Base-by-base conservation (phyloP, 2,329 filamentous ascomycete species). In the Ilyonectria destructans region DNA sequence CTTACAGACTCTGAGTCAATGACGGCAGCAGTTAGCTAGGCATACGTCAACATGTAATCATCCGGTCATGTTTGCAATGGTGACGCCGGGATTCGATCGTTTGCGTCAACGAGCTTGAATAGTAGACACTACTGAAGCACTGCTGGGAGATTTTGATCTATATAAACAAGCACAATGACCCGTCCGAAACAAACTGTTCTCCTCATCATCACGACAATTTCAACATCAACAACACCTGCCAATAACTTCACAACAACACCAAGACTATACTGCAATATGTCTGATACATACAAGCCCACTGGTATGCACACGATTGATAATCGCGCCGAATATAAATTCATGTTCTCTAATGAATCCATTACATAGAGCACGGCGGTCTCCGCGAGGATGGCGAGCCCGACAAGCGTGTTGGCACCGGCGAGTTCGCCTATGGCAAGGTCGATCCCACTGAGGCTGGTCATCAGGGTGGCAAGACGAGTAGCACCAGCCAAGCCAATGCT, bases 381-480 rank as follows among this genome's bases (percentile, higher is more conserved):
- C 72, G 72, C 61, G 63, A 74, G 68, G 72, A 72, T 2, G 72
- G 72, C 10, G 57, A 74, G 68, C 72, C 71, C 1, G 72, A 74
- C 33, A 55, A 58, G 3, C 72, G 72, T 15, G 72, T 74, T 15
- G 72, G 72, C 9, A 74, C 72, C 0, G 72, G 72, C 62, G 71
- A 74, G 65, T 74, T 74, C 35, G 72, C 72, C 2, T 61, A 74
- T 17, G 72, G 72, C 58, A 74, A 74, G 68, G 71, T 74, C 2
- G 72, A 74, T 49, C 72, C 69, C 9, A 65, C 68, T 31, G 40
- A 71, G 65, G 72, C 72, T 3, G 72, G 72, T 6, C 56, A 54
- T 9, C 35, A 69, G 63, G 71, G 72, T 2, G 72, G 72, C 12
- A 74, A 74, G 65, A 72, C 68, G 2, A 58, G 58, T 10, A 61